phyloP scores from a whole-genome alignment of 306 rosid species.

The Fragaria nilgerrensis region DNA sequence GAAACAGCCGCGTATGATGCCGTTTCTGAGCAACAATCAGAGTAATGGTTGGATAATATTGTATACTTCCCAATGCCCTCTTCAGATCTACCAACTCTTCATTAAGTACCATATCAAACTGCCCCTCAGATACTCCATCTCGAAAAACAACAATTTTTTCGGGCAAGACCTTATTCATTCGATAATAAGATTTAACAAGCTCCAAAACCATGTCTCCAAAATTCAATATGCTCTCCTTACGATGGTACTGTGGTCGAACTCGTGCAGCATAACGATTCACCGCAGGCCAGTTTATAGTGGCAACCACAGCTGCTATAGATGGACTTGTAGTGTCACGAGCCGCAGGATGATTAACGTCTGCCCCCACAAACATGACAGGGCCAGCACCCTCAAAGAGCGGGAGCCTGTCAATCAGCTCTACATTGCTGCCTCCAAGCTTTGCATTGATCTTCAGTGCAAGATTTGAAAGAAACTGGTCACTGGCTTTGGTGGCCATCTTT shows the following conservation, averaged over 20 bases:
- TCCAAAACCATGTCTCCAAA: slow-evolving; percentile 65
- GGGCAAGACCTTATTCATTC: slow-evolving; percentile 46
- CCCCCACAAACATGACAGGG: slow-evolving; percentile 77
- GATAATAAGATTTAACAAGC: slow-evolving; percentile 52
- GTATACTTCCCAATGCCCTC: slow-evolving; percentile 28
- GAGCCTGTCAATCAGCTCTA: slow-evolving; percentile 53
- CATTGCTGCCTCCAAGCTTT: slow-evolving; percentile 88
- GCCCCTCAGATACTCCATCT: slow-evolving; percentile 77
- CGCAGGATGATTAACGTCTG: slow-evolving; percentile 85
- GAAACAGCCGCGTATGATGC: slow-evolving; percentile 71
- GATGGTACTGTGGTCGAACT: slow-evolving; percentile 50
- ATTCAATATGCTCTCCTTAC: slow-evolving; percentile 47
- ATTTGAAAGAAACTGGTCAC: slow-evolving; percentile 59
- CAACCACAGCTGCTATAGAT: slow-evolving; percentile 78
- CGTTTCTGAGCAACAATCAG: slow-evolving; percentile 76
- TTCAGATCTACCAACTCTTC: slow-evolving; percentile 62
- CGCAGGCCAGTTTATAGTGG: slow-evolving; percentile 81
- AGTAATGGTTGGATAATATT: slow-evolving; percentile 56
- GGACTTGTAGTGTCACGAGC: slow-evolving; percentile 44
- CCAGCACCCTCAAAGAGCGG: slow-evolving; percentile 42
- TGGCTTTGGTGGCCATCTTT: slow-evolving; percentile 37
- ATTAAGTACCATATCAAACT: slow-evolving; percentile 84
- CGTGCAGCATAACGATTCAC: slow-evolving; percentile 77
- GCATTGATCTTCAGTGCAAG: slow-evolving; percentile 80
- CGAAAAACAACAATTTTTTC: slow-evolving; percentile 60